Evolutionary conservation across 257 asterid species (phyloP).

Genomic region (Salvia hispanica): DNA sequence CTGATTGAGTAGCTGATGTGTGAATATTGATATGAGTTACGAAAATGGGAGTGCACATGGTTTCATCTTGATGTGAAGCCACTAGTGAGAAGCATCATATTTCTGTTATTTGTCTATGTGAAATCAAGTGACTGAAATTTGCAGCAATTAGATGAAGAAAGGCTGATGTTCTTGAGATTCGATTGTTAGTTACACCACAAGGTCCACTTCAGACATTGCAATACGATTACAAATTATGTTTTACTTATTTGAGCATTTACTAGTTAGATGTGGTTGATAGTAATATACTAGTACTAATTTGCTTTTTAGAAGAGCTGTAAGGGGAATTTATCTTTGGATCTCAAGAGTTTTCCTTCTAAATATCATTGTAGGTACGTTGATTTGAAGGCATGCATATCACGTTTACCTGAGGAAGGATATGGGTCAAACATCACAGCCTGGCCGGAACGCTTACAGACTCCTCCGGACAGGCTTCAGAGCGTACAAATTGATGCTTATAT

Average conservation of each 20-base stretch:
- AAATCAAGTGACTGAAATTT: not conserved
- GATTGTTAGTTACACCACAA: not conserved
- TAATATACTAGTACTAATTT: no score
- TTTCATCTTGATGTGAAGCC: constrained; percentile 23
- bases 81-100: constrained; percentile 17
- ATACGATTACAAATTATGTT: no score
- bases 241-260: no score
- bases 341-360: constrained; percentile 22
- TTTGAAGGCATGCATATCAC: constrained; percentile 78
- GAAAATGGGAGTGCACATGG: not conserved
- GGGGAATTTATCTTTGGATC: constrained; percentile 16
- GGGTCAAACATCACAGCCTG: constrained; percentile 76
- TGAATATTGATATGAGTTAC: constrained; percentile 1
- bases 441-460: constrained; percentile 85
- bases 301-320: not conserved
- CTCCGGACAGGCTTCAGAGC: constrained; percentile 93
- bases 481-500: constrained; percentile 72
- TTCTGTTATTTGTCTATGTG: not conserved
- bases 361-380: constrained; percentile 68
- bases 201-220: no score
- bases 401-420: constrained; percentile 78
- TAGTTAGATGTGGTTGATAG: not conserved
- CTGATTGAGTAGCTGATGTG: not conserved
- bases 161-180: not conserved
- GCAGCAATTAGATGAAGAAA: constrained; percentile 13